Evolutionary conservation across 495 filamentous ascomycete species (phyloP).

Genomic region (Gamarada debralockiae): DNA sequence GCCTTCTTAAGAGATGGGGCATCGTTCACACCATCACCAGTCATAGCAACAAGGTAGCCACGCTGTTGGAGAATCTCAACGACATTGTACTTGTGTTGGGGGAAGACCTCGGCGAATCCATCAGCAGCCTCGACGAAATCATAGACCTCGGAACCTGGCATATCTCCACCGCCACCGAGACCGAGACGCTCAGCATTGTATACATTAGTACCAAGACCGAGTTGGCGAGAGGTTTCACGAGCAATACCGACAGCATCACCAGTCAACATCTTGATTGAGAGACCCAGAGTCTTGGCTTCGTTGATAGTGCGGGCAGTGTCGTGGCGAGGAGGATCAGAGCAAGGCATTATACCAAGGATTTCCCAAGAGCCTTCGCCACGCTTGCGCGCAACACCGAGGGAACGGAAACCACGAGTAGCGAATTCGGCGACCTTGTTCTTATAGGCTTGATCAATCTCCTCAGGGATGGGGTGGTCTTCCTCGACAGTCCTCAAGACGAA

Average conservation of each 20-base stretch:
- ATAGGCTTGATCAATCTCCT: conserved; percentile 72
- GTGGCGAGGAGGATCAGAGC: conserved; percentile 85
- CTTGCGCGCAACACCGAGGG: conserved; percentile 87
- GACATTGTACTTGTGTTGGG: conserved; percentile 97
- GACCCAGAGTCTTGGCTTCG: conserved; percentile 82
- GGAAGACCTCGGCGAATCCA: conserved; percentile 95
- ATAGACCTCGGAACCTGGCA: conserved; percentile 88
- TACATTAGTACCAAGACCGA: conserved; percentile 89
- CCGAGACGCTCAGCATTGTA: conserved; percentile 82
- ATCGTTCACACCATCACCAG: conserved; percentile 97
- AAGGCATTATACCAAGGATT: conserved; percentile 92
- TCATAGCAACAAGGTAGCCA: conserved; percentile 96
- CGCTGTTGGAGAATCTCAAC: conserved; percentile 96
- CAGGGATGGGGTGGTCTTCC: conserved; percentile 71
- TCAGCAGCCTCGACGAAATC: conserved; percentile 94
- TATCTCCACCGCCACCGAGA: conserved; percentile 77
- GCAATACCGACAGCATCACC: conserved; percentile 94
- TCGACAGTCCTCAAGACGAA: conserved; percentile 80
- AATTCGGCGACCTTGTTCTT: conserved; percentile 89
- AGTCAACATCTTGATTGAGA: conserved; percentile 95
- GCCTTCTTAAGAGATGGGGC: conserved; percentile 95
- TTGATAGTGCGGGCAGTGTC: conserved; percentile 87
- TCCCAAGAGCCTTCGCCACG: conserved; percentile 74
- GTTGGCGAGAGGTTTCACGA: conserved; percentile 82
- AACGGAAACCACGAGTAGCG: conserved; percentile 86